Evolutionary conservation across 2,329 filamentous ascomycete genomes (phyloP).

Genomic region (Curvularia sp.): DNA sequence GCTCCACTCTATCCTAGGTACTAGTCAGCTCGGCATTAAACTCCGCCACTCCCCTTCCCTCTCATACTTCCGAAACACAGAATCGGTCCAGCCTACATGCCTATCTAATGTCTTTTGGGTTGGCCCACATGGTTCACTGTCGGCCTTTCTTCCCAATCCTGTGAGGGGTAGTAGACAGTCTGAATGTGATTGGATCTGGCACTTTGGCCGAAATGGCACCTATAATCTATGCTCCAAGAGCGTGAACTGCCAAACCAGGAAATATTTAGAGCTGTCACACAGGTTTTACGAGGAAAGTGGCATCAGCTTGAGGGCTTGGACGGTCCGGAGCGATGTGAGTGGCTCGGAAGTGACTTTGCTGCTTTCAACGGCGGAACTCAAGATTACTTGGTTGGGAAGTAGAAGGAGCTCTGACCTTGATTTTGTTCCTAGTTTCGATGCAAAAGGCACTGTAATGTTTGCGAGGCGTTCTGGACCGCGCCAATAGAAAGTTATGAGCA

Average conservation of each 20-base stretch:
- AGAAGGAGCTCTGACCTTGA: background rate
- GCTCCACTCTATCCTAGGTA: background rate
- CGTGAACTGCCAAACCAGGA: background rate
- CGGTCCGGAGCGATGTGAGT: background rate
- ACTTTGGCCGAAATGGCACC: background rate
- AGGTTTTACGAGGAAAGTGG: background rate
- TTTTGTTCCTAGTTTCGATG: background rate
- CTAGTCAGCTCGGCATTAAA: background rate
- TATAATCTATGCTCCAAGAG: background rate
- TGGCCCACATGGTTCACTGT: background rate
- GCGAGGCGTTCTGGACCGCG: background rate
- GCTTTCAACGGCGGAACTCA: background rate
- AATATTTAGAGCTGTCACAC: background rate
- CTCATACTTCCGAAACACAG: background rate
- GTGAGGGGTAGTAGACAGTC: background rate
- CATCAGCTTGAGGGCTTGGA: background rate
- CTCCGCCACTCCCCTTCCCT: background rate
- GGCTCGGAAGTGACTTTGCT: background rate
- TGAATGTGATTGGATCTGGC: background rate
- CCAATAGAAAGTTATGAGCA: background rate
- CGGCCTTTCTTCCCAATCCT: background rate
- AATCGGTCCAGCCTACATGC: background rate
- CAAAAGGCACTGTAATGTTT: background rate
- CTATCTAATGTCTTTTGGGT: background rate
- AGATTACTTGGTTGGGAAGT: background rate